Evolutionary conservation across 768 basidiomycete genomes (phyloP).

Genomic region (Favolaschia claudopus): DNA sequence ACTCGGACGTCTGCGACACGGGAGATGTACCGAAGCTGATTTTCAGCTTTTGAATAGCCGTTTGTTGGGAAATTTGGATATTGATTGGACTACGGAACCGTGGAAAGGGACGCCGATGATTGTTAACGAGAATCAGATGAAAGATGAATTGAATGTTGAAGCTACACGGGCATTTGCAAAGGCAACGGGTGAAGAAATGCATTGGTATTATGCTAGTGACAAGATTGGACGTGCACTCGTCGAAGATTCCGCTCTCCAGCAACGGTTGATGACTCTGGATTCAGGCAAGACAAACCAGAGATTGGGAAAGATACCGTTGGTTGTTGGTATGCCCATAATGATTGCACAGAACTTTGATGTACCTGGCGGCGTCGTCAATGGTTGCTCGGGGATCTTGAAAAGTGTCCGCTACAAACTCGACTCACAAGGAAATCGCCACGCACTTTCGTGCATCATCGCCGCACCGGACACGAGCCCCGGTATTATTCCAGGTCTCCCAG

Average conservation of each 20-base stretch:
- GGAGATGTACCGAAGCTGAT: conserved; percentile 24
- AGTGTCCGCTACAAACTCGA: conserved; percentile 23
- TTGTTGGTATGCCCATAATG: conserved; percentile 39
- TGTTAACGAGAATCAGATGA: conserved; percentile 30
- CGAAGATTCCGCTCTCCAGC: not conserved
- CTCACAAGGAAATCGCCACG: conserved; percentile 11
- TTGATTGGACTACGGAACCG: not conserved
- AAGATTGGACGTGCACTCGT: not conserved
- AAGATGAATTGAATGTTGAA: conserved; percentile 20
- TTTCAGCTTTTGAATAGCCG: conserved; percentile 17
- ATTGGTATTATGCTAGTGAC: conserved; percentile 28
- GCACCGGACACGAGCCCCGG: not conserved
- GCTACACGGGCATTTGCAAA: not conserved
- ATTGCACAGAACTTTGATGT: conserved; percentile 36
- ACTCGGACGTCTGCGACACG: not conserved
- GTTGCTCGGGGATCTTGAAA: conserved; percentile 18
- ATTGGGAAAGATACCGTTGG: conserved; percentile 31
- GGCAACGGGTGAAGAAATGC: not conserved
- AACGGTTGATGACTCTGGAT: conserved; percentile 12
- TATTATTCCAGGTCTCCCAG: conserved; percentile 16
- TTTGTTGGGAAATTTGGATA: not conserved
- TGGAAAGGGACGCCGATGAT: conserved; percentile 31
- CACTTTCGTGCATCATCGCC: conserved; percentile 23
- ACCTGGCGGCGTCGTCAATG: conserved; percentile 34
- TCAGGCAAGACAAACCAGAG: conserved; percentile 19